These are phyloP conservation scores for Colletotrichum liriopes DNA, from an alignment of 2,329 filamentous ascomycete species.

Conservation along the genomic window DNA sequence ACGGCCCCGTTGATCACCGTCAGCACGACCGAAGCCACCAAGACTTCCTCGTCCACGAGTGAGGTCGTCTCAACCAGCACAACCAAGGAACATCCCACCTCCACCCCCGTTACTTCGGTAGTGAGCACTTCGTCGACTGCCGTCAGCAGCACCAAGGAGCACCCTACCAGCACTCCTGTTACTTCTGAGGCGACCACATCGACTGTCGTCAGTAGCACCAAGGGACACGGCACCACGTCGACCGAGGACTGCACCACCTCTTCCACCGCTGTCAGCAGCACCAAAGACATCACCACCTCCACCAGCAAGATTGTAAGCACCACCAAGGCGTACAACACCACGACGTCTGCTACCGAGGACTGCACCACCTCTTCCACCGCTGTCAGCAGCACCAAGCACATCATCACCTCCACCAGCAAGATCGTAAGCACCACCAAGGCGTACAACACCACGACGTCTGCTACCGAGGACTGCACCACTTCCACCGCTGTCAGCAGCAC, in stretches of 20 bases:
- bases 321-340: slow-evolving; percentile 4
- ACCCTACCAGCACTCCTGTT: background rate
- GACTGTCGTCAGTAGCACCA: slow-evolving; percentile 5
- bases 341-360: background rate
- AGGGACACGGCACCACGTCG: slow-evolving; percentile 12
- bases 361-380: background rate
- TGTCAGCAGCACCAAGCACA: slow-evolving; percentile 15
- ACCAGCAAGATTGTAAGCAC: no score
- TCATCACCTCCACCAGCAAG: background rate
- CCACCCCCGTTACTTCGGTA: slow-evolving; percentile 12
- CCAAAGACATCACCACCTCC: slow-evolving; percentile 11
- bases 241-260: slow-evolving; percentile 12
- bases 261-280: background rate
- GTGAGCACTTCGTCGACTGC: slow-evolving; percentile 1
- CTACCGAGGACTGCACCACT: slow-evolving; percentile 8
- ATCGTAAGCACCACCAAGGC: no score
- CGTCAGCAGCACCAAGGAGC: slow-evolving; percentile 20
- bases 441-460: slow-evolving; percentile 9
- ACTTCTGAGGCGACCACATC: slow-evolving; percentile 1
- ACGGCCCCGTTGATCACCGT: slow-evolving; percentile 13
- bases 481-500: background rate
- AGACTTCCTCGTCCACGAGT: slow-evolving; percentile 11
- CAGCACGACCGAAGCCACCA: slow-evolving; percentile 8
- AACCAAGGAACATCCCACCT: slow-evolving; percentile 12
- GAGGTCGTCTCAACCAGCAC: slow-evolving; percentile 12